Base-by-base conservation (phyloP, 148 eudicot genomes). In the Rhododendron ferrugineum region DNA sequence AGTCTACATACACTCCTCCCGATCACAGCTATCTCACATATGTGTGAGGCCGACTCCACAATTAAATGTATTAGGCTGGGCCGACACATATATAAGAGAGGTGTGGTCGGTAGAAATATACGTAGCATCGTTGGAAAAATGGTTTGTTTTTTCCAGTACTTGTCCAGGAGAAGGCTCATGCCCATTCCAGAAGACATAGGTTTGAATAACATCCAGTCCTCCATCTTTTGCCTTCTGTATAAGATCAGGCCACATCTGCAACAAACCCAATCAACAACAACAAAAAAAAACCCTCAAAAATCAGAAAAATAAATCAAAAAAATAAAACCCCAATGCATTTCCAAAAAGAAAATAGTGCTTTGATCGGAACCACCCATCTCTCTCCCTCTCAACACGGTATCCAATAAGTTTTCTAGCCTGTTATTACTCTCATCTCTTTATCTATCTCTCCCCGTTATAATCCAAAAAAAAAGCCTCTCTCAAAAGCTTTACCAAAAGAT, bases 201-300 rank as follows among this genome's bases (percentile, higher is more conserved):
- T 96, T 85, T 96, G 98, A 84, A 94, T 93, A 72, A 92, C 96
- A 92, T 96, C 98, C 87, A 96, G 89, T 11, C 96, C 95, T 84
- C 95, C 94, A 84, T 92, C 96, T 91, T 94, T 96, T 4, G 98
- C 96, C 91, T 96, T 96, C 78, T 88, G 87, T 81, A 96, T 90
- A 85, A 96, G 94, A 89, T 88, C 95, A 89, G 99, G 99, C 99
- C 99, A 96, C 98, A 96, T 96, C 99, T 96, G 83, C 84, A 64
- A 64, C 11, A 26, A n/a, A 8, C 30, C 70, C 62, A 56, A 18
- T 49, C 3, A 64, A 20, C 0, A 23, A 23, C n/a, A n/a, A 5
- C 78, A 75, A 68, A 83, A 88, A 60, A 82, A 62, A 22, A 58
- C 14, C 34, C 36, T 22, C 23, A 58, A 78, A 26, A 50, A 79